phyloP scores from a whole-genome alignment of 1,284 basidiomycete species.

The Naganishia albida region DNA sequence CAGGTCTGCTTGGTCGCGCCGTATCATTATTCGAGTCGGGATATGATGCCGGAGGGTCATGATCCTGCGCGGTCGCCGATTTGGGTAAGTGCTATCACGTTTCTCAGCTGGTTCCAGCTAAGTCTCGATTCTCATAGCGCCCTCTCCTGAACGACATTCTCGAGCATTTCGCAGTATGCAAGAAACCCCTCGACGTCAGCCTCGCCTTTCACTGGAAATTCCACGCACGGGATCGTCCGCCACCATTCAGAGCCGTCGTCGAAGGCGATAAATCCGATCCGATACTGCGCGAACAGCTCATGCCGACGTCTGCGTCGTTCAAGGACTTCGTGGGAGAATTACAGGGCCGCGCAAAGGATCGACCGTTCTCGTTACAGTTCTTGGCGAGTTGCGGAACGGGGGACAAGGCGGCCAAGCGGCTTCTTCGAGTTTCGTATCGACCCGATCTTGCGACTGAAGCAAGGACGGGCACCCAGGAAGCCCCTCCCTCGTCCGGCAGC shows the following conservation, averaged over 20 bases:
- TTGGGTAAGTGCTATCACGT: conserved; percentile 1
- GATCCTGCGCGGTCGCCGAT: background rate
- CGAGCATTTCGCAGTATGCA: background rate
- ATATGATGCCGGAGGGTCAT: background rate
- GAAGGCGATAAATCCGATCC: background rate
- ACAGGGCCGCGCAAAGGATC: background rate
- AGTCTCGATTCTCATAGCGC: background rate
- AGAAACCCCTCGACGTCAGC: conserved; percentile 1
- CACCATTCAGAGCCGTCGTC: background rate
- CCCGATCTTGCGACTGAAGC: background rate
- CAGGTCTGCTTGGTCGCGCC: background rate
- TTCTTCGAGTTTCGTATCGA: background rate
- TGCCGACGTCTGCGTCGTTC: background rate
- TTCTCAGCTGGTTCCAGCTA: too few species aligned
- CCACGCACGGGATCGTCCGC: background rate
- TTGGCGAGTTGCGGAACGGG: background rate
- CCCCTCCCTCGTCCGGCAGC: background rate
- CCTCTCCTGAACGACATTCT: background rate
- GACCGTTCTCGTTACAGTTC: background rate
- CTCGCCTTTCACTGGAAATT: background rate
- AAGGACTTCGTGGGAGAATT: background rate
- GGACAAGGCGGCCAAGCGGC: background rate
- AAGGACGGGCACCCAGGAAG: background rate
- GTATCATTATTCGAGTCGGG: background rate
- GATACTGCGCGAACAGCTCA: background rate